Conservation (phyloP, 106 monocot species). For the Dendrobium chrysotoxum region DNA sequence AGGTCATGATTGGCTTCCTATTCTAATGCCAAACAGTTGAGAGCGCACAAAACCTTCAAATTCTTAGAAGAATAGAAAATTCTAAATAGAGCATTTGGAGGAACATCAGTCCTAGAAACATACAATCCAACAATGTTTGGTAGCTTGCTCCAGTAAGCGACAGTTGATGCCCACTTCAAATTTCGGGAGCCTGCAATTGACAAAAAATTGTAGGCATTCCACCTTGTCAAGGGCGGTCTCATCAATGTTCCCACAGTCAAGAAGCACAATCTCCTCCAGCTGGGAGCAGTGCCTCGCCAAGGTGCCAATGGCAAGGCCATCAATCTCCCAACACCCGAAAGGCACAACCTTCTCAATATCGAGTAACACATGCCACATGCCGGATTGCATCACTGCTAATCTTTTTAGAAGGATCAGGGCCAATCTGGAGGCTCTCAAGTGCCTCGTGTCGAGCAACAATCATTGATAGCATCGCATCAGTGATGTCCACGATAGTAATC, state of each 20-base stretch:
- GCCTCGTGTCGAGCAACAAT: conserved; percentile 19
- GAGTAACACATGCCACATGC: conserved; percentile 15
- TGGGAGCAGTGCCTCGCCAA: conserved; percentile 16
- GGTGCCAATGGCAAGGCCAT: conserved; percentile 9
- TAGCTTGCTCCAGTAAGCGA: conserved; percentile 19
- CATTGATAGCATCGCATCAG: conserved; percentile 18
- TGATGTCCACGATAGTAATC: conserved; percentile 17
- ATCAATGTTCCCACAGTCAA: conserved; percentile 19
- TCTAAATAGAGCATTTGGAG: conserved; percentile 33
- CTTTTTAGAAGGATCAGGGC: conserved; percentile 10
- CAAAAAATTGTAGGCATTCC: conserved; percentile 13
- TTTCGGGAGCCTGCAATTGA: conserved; percentile 17
- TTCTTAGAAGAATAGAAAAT: conserved; percentile 49
- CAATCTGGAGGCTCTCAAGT: conserved; percentile 18
- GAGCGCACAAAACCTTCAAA: conserved; percentile 58
- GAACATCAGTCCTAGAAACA: conserved; percentile 77
- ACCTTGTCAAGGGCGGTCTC: conserved; percentile 16
- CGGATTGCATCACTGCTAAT: conserved; percentile 19
- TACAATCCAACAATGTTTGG: conserved; percentile 54
- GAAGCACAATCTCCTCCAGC: conserved; percentile 18
- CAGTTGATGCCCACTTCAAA: conserved; percentile 22
- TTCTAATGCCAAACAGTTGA: conserved; percentile 59
- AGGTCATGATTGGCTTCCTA: conserved; percentile 35
- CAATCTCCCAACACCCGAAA: conserved; percentile 18
- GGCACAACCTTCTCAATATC: conserved; percentile 7